Evolutionary conservation across 495 filamentous ascomycete species (phyloP), one percentile per base, ranked within the genome.

Genomic region (Podospora didyma): DNA sequence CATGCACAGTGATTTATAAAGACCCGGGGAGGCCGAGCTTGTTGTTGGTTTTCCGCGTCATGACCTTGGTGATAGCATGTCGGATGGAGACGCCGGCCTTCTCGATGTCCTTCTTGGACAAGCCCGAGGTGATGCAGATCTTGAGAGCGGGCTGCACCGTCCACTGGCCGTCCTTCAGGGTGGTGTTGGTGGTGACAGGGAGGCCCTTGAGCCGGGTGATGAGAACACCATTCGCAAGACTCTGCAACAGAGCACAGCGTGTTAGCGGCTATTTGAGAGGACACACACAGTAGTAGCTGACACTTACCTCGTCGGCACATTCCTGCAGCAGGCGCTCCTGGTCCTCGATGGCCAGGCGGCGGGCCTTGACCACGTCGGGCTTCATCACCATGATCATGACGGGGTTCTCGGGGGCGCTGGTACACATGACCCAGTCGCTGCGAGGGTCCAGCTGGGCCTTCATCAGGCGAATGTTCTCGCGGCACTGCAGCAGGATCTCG

Each of bases 101-200:
- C 75, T 98, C 94, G 45, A 90, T 86, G 70, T 98, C 94, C 75
- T 96, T 96, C 77, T 88, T 92, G 34, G 88, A 87, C 62, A 97
- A 78, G 10, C 89, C 94, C 31, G 79, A 86, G 0, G 91, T 93
- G 53, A 96, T 79, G 69, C 92, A 96, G 17, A 96, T 85, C 76
- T 97, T 98, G 55, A 97, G 78, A 5, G 86, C 89, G 14, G 92
- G 89, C 49, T 83, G 76, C 44, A 89, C 81, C 46, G 81, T 77
- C 74, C 82, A 84, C 56, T 79, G 69, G 26, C 88, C 85, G 51
- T 86, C 86, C 63, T 85, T 83, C 22, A 75, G 68, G 5, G 68
- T 72, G 35, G 80, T 77, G 46, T 72, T 73, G 20, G 78, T 69
- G 41, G 83, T 79, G 51, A 85, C 75, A 12, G 90, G 86, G 64